Evolutionary conservation across 352 stramenopile species (phyloP), one percentile per base, ranked within the genome.

Genomic region (Aphanomyces cochlioides): DNA sequence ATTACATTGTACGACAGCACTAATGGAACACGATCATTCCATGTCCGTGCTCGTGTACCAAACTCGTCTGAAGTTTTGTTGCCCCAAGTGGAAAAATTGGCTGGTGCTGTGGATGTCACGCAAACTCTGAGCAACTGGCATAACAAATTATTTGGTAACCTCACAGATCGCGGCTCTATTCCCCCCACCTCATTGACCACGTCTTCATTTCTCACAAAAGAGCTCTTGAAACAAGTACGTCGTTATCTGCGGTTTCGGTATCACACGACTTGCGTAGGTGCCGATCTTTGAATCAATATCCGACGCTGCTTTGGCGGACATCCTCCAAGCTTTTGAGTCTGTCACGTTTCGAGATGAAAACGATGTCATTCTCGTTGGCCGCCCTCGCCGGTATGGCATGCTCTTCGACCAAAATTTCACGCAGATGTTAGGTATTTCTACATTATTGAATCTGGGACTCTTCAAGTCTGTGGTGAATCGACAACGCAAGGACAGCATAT

Each of bases 401-500:
- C 45, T 53, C 45, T 15, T 53, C 45, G 45, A 28, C 28, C 28
- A 28, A 28, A 28, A 28, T 28, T 28, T 28, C 1, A 28, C 28
- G 28, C 28, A 28, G 28, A 28, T 53, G 13, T 15, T 53, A 53
- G 45, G 45, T 12, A 28, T 28, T 19, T 63, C 34, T 10, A 40
- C 28, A 8, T 63, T 7, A 15, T 63, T n/a, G 56, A 63, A 8
- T 34, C 56, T 4, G 56, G 56, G 12, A 15, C 13, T 5, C 10
- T 53, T 38, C 1, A 28, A 8, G 38, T 66, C 10, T n/a, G 7
- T 6, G 57, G 57, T 12, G 21, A 40, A 17, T 15, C 38, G 57
- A 66, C 57, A 21, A 66, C 57, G 13, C 13, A 66, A 43, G 57
- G 57, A 15, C 37, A 40, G 8, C 34, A 47, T 7, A 37, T 43